Evolutionary conservation across 2,329 filamentous ascomycete genomes (phyloP).

Genomic region (Aspergillus quadrilineatus): DNA sequence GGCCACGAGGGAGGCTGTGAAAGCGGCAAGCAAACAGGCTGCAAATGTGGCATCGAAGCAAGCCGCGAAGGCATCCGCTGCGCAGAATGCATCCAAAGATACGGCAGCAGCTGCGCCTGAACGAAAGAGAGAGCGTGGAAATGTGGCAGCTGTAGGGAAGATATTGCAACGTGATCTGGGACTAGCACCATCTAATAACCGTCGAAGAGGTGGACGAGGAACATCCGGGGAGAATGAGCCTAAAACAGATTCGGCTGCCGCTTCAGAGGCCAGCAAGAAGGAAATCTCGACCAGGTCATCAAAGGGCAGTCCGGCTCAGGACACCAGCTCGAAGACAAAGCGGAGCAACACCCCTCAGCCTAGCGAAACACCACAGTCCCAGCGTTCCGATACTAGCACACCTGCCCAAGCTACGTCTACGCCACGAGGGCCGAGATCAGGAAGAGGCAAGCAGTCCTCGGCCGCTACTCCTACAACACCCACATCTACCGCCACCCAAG

Average conservation of each 20-base stretch:
- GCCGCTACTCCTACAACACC: constrained; percentile 16
- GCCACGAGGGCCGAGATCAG: constrained; percentile 22
- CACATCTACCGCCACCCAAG: constrained; percentile 43
- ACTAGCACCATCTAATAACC: constrained; percentile 48
- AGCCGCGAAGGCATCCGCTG: constrained; percentile 18
- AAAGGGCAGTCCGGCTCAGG: constrained; percentile 19
- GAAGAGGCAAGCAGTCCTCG: constrained; percentile 28
- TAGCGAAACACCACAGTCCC: constrained; percentile 24
- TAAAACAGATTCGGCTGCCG: constrained; percentile 21
- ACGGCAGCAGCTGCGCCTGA: constrained; percentile 40
- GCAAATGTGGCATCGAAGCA: constrained; percentile 35
- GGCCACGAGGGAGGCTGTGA: constrained; percentile 61
- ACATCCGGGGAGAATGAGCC: constrained; percentile 25
- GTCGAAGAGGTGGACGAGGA: constrained; percentile 39
- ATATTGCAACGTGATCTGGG: constrained; percentile 65
- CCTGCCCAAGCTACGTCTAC: constrained; percentile 18
- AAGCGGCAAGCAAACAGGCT: constrained; percentile 51
- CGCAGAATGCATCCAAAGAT: constrained; percentile 25
- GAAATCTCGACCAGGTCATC: constrained; percentile 21
- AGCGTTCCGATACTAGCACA: constrained; percentile 18
- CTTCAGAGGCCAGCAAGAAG: constrained; percentile 23
- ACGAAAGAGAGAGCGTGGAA: constrained; percentile 55
- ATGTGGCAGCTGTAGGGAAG: constrained; percentile 53
- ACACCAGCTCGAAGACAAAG: constrained; percentile 15
- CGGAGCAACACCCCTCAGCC: constrained; percentile 23